Percentiles rank a stretch among this genome's conserved stretches.
Evolutionary conservation across 148 eudicot species (phyloP).

Genomic region (Rhododendron mucronatum): DNA sequence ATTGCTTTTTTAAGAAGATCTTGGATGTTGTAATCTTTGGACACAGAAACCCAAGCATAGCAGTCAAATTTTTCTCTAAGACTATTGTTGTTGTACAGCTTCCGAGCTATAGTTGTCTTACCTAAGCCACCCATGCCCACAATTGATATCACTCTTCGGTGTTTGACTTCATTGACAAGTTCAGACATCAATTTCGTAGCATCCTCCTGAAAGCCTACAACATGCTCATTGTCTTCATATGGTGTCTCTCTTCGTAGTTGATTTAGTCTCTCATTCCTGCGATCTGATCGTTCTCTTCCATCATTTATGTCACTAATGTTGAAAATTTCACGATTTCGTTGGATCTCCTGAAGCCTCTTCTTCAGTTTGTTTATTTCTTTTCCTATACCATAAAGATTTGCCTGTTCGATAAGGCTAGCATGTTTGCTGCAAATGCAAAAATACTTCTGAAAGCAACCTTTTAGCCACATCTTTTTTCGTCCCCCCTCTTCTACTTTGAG

Average conservation of each 20-base stretch:
- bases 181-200: neutral
- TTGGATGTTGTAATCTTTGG: neutral
- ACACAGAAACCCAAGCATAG: neutral
- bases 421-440: neutral
- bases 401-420: neutral
- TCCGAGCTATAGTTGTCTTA: neutral
- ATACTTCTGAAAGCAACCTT: neutral
- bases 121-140: neutral
- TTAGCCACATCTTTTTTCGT: neutral
- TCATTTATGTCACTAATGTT: neutral
- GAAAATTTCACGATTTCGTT: neutral
- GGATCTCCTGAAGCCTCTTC: neutral
- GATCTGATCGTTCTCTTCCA: neutral
- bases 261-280: neutral
- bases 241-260: neutral
- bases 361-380: neutral
- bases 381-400: neutral
- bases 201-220: neutral
- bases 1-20: neutral
- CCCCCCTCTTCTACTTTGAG: neutral
- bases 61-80: neutral
- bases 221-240: neutral
- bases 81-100: neutral
- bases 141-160: neutral
- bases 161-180: neutral